phyloP scores from a whole-genome alignment of 208 protist species.

The Tritrichomonas musculus region DNA sequence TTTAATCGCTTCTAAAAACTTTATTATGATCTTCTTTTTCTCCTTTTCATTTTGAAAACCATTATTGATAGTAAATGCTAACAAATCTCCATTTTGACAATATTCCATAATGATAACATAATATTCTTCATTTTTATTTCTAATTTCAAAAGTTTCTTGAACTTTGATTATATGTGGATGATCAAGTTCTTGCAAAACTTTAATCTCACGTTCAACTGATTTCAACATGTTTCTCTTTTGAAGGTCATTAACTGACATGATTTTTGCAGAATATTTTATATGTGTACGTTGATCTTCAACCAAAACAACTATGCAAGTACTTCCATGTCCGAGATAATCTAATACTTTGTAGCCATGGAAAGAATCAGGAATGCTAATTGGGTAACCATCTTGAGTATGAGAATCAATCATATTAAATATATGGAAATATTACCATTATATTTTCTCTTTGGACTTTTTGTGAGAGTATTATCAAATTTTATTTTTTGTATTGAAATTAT shows the following conservation, averaged over 20 bases:
- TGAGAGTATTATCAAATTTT: too few relatives aligned
- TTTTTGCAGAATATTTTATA: not conserved
- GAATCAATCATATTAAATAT: too few relatives aligned
- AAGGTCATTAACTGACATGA: not conserved
- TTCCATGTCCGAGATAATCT: not conserved
- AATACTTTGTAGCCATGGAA: not conserved
- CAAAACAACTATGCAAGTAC: not conserved
- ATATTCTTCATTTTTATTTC: too few relatives aligned
- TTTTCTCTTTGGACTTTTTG: too few relatives aligned
- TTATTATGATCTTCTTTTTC: too few relatives aligned
- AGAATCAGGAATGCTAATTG: not conserved
- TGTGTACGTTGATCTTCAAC: not conserved
- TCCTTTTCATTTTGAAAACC: too few relatives aligned
- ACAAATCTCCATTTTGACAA: not conserved
- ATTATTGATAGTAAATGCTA: not conserved
- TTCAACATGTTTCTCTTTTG: not conserved
- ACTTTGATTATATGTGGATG: conserved; percentile 10
- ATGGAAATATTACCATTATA: too few relatives aligned
- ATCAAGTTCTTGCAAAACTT: not conserved
- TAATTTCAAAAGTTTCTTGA: not conserved
- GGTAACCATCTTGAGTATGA: too few relatives aligned
- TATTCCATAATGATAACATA: not conserved
- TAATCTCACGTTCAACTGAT: not conserved
- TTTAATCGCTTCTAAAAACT: not conserved
- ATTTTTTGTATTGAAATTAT: too few relatives aligned